Evolutionary conservation across 1,284 basidiomycete genomes (phyloP), one percentile per base, ranked within the genome.

Genomic region (Trametes versicolor): DNA sequence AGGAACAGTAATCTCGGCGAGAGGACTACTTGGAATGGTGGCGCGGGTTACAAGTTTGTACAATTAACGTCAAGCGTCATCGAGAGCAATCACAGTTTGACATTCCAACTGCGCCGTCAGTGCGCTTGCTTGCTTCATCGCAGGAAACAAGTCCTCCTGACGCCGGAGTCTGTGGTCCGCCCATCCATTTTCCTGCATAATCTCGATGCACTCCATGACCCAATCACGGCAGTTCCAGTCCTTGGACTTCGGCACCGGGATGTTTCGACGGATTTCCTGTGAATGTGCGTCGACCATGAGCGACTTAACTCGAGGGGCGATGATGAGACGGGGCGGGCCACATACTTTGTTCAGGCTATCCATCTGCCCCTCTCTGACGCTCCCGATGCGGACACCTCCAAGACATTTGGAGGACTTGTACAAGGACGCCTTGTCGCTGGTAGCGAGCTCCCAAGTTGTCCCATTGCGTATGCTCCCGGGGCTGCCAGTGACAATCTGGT

Each of bases 191-290:
- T 19, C 6, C 55, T 66, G 23, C 60, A 66, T 15, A 36, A 65
- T 32, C 29, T 32, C 37, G 21, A 69, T 34, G 19, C 41, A 25
- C 49, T 67, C 59, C 47, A 64, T 51, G 4, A 63, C 50, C 58
- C 62, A 65, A 29, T 63, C 60, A 17, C 63, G 49, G 41, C 57
- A 63, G 51, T 60, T 65, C 61, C 64, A 71, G 15, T 45, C 63
- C 6, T 9, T 10, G 21, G 45, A 49, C 27, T 58, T 62, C 7
- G 32, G 8, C 8, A 21, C 34, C 23, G 63, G 58, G 1, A 12
- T 21, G 34, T 59, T n/a, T 2, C n/a, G 32, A 19, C n/a, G 37
- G n/a, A 27, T n/a, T 0, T 32, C 32, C 57, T 58, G 34, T n/a
- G 13, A 4, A 9, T 29, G 25, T 41, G 17, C 15, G 41, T 51